Percentiles rank a stretch among this genome's conserved stretches.
phyloP scores from a whole-genome alignment of 2,329 filamentous ascomycete genomes.

The Penicillium sp. region DNA sequence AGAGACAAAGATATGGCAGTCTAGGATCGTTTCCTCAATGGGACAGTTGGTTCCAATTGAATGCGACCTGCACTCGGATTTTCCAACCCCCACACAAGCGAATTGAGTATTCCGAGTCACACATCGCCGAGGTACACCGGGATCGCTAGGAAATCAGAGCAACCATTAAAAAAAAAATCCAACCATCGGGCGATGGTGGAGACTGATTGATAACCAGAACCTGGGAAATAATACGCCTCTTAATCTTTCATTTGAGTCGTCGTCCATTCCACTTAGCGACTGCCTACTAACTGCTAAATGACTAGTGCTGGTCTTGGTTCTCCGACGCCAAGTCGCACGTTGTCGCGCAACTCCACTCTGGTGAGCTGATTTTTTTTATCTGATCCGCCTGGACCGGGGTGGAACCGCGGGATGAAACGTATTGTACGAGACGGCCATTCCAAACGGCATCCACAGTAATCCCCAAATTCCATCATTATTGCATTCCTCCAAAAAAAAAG shows the following conservation, averaged over 20 bases:
- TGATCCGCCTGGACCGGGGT: constrained; percentile 23
- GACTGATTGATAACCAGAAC: constrained; percentile 30
- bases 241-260: not conserved
- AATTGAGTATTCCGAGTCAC: not conserved
- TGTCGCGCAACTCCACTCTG: constrained; percentile 17
- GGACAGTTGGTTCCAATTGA: too few relatives aligned
- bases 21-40: not conserved
- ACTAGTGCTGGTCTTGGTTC: not conserved
- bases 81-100: not conserved
- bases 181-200: constrained; percentile 12
- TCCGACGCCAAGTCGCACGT: not conserved
- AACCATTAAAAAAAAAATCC: not conserved
- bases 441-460: not conserved
- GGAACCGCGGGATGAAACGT: constrained; percentile 11
- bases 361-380: constrained; percentile 22
- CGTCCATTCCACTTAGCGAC: not conserved
- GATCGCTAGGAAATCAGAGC: not conserved
- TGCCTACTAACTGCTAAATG: not conserved
- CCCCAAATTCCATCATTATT: not conserved
- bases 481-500: too few relatives aligned
- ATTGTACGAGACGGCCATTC: constrained; percentile 16
- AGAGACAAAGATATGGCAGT: too few relatives aligned
- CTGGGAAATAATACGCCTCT: constrained; percentile 14
- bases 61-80: too few relatives aligned
- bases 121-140: not conserved